Percentiles rank a stretch among this genome's conserved stretches.
phyloP scores from a whole-genome alignment of 2,329 filamentous ascomycete genomes.

The Graphilbum sp. region DNA sequence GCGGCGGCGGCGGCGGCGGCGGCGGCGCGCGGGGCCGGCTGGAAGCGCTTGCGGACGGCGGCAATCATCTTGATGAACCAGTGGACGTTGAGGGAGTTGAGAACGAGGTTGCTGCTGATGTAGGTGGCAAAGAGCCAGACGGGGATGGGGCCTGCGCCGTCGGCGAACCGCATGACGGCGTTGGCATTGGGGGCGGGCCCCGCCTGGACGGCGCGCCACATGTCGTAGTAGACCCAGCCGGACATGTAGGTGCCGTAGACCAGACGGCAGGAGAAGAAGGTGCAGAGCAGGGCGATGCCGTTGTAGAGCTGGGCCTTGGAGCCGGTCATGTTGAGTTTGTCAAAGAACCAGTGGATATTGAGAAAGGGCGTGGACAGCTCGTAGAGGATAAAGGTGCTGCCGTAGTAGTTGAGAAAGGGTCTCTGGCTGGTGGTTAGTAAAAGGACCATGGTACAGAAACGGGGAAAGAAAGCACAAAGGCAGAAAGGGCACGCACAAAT shows the following conservation, averaged over 20 bases:
- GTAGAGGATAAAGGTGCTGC: constrained; percentile 67
- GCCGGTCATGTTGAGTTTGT: constrained; percentile 70
- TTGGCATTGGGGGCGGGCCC: constrained; percentile 17
- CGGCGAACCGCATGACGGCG: constrained; percentile 31
- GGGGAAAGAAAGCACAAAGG: neutral
- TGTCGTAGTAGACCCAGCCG: constrained; percentile 50
- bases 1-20: constrained; percentile 10
- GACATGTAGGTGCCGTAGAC: constrained; percentile 65
- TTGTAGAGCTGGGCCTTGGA: constrained; percentile 60
- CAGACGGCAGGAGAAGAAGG: constrained; percentile 63
- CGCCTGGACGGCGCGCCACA: constrained; percentile 41
- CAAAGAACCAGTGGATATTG: constrained; percentile 85
- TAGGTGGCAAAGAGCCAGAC: constrained; percentile 55
- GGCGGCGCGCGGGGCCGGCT: constrained; percentile 23
- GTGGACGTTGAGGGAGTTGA: constrained; percentile 66
- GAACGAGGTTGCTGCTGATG: constrained; percentile 49
- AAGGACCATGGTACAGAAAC: neutral
- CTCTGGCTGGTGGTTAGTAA: constrained; percentile 32
- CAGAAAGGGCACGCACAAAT: constrained; percentile 43
- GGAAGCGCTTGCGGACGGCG: constrained; percentile 62
- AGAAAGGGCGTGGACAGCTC: constrained; percentile 74
- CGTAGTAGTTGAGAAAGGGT: constrained; percentile 75
- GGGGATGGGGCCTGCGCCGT: constrained; percentile 36
- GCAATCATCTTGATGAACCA: constrained; percentile 83
- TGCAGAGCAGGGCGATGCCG: constrained; percentile 52